Evolutionary conservation across 257 asterid genomes (phyloP).

Genomic region (Ilex aquifolium): DNA sequence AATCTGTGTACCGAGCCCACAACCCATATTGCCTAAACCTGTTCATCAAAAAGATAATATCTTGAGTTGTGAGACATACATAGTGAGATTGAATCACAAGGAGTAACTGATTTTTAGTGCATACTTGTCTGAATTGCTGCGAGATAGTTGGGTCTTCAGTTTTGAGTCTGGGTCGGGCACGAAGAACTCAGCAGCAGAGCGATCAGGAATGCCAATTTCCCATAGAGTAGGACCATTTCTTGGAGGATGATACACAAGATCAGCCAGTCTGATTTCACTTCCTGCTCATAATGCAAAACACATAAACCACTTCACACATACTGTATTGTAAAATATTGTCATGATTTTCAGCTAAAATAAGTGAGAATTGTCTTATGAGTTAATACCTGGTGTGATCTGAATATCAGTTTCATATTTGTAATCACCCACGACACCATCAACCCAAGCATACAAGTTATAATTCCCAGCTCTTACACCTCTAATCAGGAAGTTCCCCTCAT

Average conservation of each 20-base stretch:
- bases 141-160: conserved; percentile 13
- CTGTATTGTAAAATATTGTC: no score
- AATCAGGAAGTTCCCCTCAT: conserved; percentile 11
- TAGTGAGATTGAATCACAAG: no score
- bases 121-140: conserved; percentile 15
- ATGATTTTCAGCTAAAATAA: no score
- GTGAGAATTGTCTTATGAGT: no score
- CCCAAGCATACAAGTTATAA: conserved; percentile 19
- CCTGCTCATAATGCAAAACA: conserved; percentile 7
- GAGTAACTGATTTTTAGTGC: neutral
- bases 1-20: conserved; percentile 79
- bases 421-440: conserved; percentile 13
- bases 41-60: neutral
- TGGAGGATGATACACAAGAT: conserved; percentile 21
- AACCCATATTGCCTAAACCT: conserved; percentile 89
- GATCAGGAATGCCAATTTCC: conserved; percentile 41
- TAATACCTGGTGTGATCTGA: conserved; percentile 11
- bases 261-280: conserved; percentile 9
- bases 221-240: conserved; percentile 34
- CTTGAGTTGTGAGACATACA: no score
- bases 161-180: conserved; percentile 26
- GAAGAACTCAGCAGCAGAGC: conserved; percentile 28
- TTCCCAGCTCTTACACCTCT: conserved; percentile 9
- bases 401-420: conserved; percentile 4
- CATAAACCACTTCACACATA: no score